phyloP scores from a whole-genome alignment of 2,329 filamentous ascomycete genomes.

The Aspergillus luchuensis region DNA sequence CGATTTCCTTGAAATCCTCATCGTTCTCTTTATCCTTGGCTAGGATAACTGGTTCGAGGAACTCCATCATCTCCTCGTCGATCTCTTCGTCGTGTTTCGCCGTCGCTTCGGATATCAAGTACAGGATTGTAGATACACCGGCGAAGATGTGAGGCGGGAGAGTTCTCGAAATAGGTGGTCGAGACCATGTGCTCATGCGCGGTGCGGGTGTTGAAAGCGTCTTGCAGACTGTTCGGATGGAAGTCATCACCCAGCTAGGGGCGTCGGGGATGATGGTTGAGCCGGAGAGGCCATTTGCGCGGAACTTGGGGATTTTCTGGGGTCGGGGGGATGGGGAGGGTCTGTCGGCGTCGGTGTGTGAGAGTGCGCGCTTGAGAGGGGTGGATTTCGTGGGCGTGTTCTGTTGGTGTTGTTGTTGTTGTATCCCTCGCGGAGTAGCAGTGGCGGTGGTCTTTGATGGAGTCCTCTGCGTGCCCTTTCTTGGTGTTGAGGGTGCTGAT shows the following conservation, averaged over 20 bases:
- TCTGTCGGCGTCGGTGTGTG: conserved; percentile 17
- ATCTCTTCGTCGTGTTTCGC: conserved; percentile 53
- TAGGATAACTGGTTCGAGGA: conserved; percentile 41
- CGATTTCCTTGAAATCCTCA: conserved; percentile 44
- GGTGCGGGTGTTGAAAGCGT: conserved; percentile 58
- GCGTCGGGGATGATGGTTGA: conserved; percentile 42
- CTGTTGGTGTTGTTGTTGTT: conserved; percentile 13
- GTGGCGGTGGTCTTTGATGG: conserved; percentile 33
- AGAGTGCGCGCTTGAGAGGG: conserved; percentile 33
- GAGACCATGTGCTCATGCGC: conserved; percentile 38
- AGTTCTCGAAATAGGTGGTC: conserved; percentile 44
- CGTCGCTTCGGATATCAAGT: conserved; percentile 44
- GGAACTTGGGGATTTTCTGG: conserved; percentile 19
- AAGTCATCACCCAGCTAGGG: conserved; percentile 69
- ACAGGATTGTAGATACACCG: conserved; percentile 65
- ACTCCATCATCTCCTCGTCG: conserved; percentile 36
- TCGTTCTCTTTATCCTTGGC: conserved; percentile 51
- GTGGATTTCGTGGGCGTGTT: conserved; percentile 51
- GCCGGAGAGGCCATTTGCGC: conserved; percentile 22
- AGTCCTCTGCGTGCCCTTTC: conserved; percentile 29
- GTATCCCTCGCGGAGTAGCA: conserved; percentile 29
- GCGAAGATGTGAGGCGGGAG: conserved; percentile 74
- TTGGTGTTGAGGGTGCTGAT: conserved; percentile 44
- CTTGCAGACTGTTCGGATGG: conserved; percentile 66
- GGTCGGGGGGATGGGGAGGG: conserved; percentile 27